Evolutionary conservation across 1,139 yeast genomes (phyloP), one percentile per base, ranked within the genome.

Genomic region (Kazachstania sp.): DNA sequence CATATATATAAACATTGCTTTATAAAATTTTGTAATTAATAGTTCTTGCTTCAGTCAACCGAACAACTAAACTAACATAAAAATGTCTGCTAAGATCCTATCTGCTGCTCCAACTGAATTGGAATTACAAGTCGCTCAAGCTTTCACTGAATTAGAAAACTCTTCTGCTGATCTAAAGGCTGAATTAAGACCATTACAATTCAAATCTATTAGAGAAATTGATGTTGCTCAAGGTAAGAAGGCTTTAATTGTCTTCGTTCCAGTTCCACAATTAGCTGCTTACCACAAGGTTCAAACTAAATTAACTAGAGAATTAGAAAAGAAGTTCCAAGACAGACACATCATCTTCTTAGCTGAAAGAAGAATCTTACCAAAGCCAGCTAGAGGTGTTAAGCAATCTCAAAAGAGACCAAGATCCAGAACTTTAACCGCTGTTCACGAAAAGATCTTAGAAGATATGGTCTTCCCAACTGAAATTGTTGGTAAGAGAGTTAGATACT

Each of bases 321-420:
- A 92, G 95, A 92, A 92, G 80, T 92, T 92, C 92, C 94, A 97
- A 72, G 98, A 92, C 83, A 86, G 95, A 76, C 97, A 92, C 75
- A 97, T 92, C 76, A 94, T 92, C 66, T 88, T 92, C 86, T 82
- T 92, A 71, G 97, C 97, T 71, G 97, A 92, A 81, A 88, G 98
- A 82, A 88, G 97, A 81, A 92, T 92, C 78, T 81, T 92, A 73
- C 97, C 97, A 79, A 90, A 88, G 83, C 83, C 87, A 66, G 83
- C 86, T 70, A 83, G 90, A 78, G 80, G 79, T 68, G 81, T 96
- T 57, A 86, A 90, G 82, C 85, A 83, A 75, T 78, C 75, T 68
- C 98, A 92, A 81, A 90, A 92, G 94, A 92, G 98, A 83, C 98
- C 98, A 74, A 86, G 96, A 81, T 90, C 97, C 68, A 88, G 98